Evolutionary conservation across 2,329 filamentous ascomycete genomes (phyloP), one percentile per base, ranked within the genome.

Genomic region (Cladosporium sp.): DNA sequence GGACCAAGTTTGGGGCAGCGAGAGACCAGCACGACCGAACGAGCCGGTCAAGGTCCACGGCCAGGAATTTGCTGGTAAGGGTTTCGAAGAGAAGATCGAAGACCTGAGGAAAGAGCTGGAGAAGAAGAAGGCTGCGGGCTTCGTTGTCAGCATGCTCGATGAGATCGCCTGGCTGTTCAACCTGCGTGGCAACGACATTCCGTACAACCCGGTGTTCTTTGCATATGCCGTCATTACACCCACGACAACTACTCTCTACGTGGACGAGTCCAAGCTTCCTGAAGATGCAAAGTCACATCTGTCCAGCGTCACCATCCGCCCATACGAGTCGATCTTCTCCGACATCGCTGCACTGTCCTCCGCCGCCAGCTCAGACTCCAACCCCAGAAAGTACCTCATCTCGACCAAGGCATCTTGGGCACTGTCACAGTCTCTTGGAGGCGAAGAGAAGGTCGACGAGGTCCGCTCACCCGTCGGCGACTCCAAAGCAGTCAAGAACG

Each of bases 111-210:
- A 94, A 76, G 93, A 97, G 72, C 82, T 99, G 18, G 89, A 91
- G 67, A 97, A 95, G 83, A 96, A 91, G 80, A 95, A 95, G 75
- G 90, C 89, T 6, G 86, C 89, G 21, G 94, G 92, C 1, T 92
- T 98, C 71, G 88, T 98, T 58, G 87, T 98, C 55, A 97, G 93
- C 6, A 93, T 96, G 89, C 86, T 99, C 52, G 95, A 99, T 74
- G 95, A 99, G 79, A 88, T 97, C 72, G 95, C 95, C 12, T 99
- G 95, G 95, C 84, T 99, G n/a, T 97, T 97, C 82, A 99, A 99
- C 79, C 81, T 99, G 58, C 89, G 95, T 71, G 95, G 95, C 72
- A 95, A 86, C 77, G 95, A 98, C 76, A 98, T 99, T 70, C 92
- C 93, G 0, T 99, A 95, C 81, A 99, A 99, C 76, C 95, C 95